phyloP scores from a whole-genome alignment of 164 flowering plant species.

The Macadamia tetraphylla region DNA sequence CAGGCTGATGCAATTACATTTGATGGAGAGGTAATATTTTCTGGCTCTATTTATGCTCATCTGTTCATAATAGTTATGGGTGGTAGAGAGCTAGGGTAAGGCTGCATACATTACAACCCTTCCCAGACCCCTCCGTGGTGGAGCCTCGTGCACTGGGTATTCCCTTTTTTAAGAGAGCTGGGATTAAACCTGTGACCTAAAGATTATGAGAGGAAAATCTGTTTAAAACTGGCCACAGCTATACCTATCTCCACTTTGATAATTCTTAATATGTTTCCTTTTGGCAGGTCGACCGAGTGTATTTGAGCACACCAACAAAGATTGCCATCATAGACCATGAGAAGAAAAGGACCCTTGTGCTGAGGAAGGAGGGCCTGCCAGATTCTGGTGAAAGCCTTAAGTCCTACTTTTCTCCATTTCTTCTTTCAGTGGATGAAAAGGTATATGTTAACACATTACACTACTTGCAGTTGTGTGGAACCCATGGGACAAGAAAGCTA shows the following conservation, averaged over 20 bases:
- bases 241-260: too few relatives aligned
- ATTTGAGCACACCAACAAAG: conserved; percentile 69
- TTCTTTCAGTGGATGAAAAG: neutral
- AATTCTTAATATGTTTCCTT: neutral
- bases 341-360: conserved; percentile 74
- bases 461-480: conserved; percentile 75
- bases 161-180: neutral
- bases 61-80: neutral
- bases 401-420: neutral
- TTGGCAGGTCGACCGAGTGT: conserved; percentile 61
- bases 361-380: conserved; percentile 69
- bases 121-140: too few relatives aligned
- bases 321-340: conserved; percentile 90
- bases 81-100: neutral
- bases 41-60: neutral
- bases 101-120: too few relatives aligned
- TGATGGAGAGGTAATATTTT: conserved; percentile 70
- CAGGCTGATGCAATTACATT: conserved; percentile 95
- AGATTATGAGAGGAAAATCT: too few relatives aligned
- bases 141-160: too few relatives aligned
- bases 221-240: too few relatives aligned
- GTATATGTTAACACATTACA: neutral
- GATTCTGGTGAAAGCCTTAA: conserved; percentile 50
- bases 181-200: neutral
- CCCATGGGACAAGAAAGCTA: conserved; percentile 88